Conservation (phyloP, 768 basidiomycete genomes). For the Leccinum longicurvipes region DNA sequence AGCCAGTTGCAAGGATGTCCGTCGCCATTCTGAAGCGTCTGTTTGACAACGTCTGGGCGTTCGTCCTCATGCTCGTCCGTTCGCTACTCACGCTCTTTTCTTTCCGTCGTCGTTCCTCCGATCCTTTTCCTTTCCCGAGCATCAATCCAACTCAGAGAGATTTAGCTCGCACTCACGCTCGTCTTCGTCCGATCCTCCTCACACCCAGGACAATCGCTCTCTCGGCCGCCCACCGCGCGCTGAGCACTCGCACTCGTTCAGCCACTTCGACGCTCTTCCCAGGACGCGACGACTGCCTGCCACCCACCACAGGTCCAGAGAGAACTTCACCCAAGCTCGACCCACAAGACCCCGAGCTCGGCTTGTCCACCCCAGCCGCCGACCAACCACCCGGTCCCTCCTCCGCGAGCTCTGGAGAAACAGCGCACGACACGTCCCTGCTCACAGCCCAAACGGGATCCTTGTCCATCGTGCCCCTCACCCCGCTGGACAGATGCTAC, state of each 20-base stretch:
- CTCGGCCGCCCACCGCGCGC: neutral
- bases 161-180: conserved; percentile 12
- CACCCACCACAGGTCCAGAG: neutral
- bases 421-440: conserved; percentile 11
- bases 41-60: conserved; percentile 22
- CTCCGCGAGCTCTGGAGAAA: neutral
- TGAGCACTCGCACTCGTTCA: conserved; percentile 7
- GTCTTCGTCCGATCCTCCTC: conserved; percentile 21
- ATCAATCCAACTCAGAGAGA: conserved; percentile 1
- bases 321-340: conserved; percentile 21
- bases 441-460: conserved; percentile 5
- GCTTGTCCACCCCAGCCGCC: conserved; percentile 5
- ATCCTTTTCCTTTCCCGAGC: conserved; percentile 10
- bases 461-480: conserved; percentile 18
- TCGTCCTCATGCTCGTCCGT: conserved; percentile 27
- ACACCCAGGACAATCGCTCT: conserved; percentile 11
- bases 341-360: conserved; percentile 15
- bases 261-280: conserved; percentile 14
- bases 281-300: neutral
- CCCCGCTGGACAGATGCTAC: conserved; percentile 24
- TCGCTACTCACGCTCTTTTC: conserved; percentile 24
- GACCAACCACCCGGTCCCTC: neutral
- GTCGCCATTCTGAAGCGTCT: conserved; percentile 3
- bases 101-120: conserved; percentile 6
- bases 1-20: conserved; percentile 19